Conservation (phyloP, 2,329 filamentous ascomycete genomes). For the Incumbomyces delicatus region DNA sequence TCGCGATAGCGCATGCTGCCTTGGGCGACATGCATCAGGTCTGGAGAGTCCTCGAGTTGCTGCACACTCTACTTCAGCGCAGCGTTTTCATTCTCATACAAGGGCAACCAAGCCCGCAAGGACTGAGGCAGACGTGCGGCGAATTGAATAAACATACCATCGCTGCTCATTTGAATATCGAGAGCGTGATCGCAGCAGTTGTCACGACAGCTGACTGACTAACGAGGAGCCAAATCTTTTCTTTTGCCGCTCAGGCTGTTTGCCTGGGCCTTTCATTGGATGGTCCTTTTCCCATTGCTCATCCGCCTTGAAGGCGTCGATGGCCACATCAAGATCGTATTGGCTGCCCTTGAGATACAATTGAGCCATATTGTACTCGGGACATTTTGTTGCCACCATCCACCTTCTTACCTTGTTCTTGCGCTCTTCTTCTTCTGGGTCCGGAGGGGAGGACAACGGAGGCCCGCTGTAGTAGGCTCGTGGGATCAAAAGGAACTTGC, state of each 20-base stretch:
- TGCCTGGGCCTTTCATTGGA: slow-evolving; percentile 44
- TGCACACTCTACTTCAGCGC: no score
- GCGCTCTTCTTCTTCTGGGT: slow-evolving; percentile 57
- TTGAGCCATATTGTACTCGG: slow-evolving; percentile 55
- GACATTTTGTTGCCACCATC: slow-evolving; percentile 66
- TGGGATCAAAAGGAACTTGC: slow-evolving; percentile 62
- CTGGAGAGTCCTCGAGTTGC: no score
- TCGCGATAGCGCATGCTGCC: no score
- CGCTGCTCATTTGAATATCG: no score
- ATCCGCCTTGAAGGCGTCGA: slow-evolving; percentile 57
- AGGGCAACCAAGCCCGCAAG: no score
- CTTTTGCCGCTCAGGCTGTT: slow-evolving; percentile 15
- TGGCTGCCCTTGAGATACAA: slow-evolving; percentile 62
- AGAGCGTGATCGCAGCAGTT: neutral
- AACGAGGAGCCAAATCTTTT: slow-evolving; percentile 11
- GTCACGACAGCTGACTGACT: slow-evolving; percentile 15
- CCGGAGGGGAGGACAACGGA: slow-evolving; percentile 16
- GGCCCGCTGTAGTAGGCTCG: slow-evolving; percentile 57
- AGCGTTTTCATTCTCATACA: no score
- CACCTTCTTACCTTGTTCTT: slow-evolving; percentile 64
- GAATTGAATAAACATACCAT: no score
- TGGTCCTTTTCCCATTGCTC: slow-evolving; percentile 66
- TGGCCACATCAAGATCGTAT: slow-evolving; percentile 57
- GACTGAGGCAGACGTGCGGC: no score
- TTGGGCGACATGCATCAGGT: no score